Evolutionary conservation across 208 protist species (phyloP).

Genomic region (Angomonas ambiguus): DNA sequence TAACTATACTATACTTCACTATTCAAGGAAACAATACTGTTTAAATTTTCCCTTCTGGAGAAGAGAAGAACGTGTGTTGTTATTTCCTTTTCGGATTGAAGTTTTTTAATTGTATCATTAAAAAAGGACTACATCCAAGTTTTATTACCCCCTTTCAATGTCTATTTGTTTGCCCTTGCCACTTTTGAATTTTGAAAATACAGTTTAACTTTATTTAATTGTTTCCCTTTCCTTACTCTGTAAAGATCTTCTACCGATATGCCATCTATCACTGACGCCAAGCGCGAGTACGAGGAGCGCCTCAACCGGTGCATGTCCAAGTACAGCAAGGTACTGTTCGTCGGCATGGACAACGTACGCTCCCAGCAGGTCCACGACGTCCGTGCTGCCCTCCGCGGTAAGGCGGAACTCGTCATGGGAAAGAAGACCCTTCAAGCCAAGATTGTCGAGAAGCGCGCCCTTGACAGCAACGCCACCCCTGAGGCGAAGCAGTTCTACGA

Average conservation of each 20-base stretch:
- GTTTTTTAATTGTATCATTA: too few species aligned
- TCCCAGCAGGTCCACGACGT: conserved; percentile 97
- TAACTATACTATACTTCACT: too few species aligned
- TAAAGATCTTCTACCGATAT: conserved; percentile 19
- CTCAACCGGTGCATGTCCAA: conserved; percentile 88
- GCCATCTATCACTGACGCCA: conserved; percentile 64
- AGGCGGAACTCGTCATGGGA: conserved; percentile 96
- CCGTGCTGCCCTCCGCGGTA: conserved; percentile 92
- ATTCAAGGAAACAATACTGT: too few species aligned
- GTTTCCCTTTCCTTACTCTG: conserved; percentile 9
- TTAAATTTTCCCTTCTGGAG: conserved; percentile 6
- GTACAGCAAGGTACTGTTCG: conserved; percentile 96
- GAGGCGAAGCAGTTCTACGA: conserved; percentile 59
- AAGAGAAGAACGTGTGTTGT: too few species aligned
- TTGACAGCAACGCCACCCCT: conserved; percentile 34
- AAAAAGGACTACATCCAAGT: too few species aligned
- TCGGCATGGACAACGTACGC: conserved; percentile 96
- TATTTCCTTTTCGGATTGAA: not conserved
- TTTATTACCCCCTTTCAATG: too few species aligned
- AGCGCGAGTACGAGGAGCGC: conserved; percentile 90
- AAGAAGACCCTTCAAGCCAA: conserved; percentile 99
- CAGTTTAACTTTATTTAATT: conserved; percentile 8
- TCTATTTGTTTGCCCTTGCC: too few species aligned
- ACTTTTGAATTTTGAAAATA: conserved; percentile 7
- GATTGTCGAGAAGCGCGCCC: conserved; percentile 82